Base-by-base conservation (phyloP, 1,139 yeast genomes). In the Protomyces pachydermus region DNA sequence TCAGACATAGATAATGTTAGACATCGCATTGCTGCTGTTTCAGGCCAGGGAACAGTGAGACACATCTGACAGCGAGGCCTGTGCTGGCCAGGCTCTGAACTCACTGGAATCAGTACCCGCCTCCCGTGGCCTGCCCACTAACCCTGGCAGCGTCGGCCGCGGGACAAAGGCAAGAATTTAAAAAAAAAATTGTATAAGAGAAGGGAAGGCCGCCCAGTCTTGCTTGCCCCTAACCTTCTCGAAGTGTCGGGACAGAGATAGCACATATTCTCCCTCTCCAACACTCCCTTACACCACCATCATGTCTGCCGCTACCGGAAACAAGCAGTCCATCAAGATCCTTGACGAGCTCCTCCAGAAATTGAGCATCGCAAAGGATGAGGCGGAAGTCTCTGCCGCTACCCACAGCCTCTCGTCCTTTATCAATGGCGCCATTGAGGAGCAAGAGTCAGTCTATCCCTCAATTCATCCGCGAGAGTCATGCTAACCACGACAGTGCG, bases 391-490 rank as follows among this genome's bases (percentile, higher is more conserved):
- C 79, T 86, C 84, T 70, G 86, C 84, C 76, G 95, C 96, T 76
- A 95, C 97, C 76, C 78, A 87, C 74, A 90, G 89, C 78, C 88
- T 93, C 75, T 85, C 98, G 71, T 85, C 95, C 69, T 91, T 93
- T 83, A 84, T 93, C 80, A 93, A 91, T 81, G 95, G 97, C 72
- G 89, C 95, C 75, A 91, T 91, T 80, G 93, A 91, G 78, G 98
- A 93, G 82, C 98, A 93, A 81, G 98, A 91, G 64, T 60, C 18
- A 35, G 64, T 39, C 10, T 20, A 35, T 9, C 16, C 32, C 28
- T n/a, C 12, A 5, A 25, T 8, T 23, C 5, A 10, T 2, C 8
- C 25, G 52, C 6, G 14, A 10, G n/a, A 38, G 32, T 5, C 32
- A 14, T 37, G 42, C 42, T 37, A 37, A 37, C 42, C 42, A 37